Conservation (phyloP, 2,329 filamentous ascomycete species). For the Diaporthe sp. region DNA sequence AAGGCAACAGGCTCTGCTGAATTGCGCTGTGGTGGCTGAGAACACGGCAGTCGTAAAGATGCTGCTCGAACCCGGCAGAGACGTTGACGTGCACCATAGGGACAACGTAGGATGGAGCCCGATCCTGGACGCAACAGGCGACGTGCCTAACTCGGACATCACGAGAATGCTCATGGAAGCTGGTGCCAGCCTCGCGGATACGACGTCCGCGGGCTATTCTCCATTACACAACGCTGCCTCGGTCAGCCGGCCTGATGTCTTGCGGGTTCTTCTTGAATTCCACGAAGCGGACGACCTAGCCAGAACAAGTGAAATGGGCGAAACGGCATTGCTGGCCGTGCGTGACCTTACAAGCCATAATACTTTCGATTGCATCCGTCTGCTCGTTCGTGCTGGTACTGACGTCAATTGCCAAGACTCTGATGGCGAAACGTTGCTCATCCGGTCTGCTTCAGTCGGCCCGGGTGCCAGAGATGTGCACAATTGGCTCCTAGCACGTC, state of each 20-base stretch:
- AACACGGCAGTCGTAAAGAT: background rate
- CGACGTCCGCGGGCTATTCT: background rate
- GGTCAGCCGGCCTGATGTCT: background rate
- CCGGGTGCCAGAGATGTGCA: background rate
- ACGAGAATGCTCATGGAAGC: background rate
- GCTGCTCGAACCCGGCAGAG: background rate
- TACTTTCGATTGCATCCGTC: background rate
- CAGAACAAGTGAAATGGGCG: accelerated
- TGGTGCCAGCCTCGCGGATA: background rate
- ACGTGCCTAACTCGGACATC: background rate
- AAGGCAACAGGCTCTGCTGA: background rate
- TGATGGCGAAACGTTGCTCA: background rate
- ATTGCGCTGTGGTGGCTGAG: background rate
- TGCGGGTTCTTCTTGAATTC: background rate
- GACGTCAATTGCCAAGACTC: background rate
- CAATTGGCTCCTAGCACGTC: background rate
- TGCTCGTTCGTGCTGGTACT: conserved; percentile 4
- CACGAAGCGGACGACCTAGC: background rate
- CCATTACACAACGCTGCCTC: background rate
- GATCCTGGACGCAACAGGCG: background rate
- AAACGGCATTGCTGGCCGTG: background rate
- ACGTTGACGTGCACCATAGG: background rate
- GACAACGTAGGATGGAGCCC: background rate
- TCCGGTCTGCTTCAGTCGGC: background rate
- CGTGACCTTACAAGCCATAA: background rate